These are phyloP conservation scores for Penicillium odoratum DNA, from an alignment of 495 filamentous ascomycete species.

Conservation along the genomic window DNA sequence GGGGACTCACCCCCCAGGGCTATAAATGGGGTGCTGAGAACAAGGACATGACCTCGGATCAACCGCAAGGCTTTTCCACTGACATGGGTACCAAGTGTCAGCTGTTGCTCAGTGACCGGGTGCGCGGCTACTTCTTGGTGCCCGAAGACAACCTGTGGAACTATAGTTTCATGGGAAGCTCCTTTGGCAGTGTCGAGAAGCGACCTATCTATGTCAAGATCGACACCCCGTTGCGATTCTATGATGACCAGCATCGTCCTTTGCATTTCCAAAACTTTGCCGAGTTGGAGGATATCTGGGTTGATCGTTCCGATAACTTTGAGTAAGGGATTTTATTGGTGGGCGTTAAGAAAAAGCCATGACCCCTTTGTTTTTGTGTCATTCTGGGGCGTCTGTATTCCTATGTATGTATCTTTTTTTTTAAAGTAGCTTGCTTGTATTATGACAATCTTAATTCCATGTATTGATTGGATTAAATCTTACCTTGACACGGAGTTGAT, in stretches of 20 bases:
- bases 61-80: constrained; percentile 90
- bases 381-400: constrained; percentile 19
- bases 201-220: constrained; percentile 87
- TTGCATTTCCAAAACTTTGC: constrained; percentile 95
- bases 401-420: constrained; percentile 14
- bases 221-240: constrained; percentile 86
- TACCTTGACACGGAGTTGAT: not conserved
- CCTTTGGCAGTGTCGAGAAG: constrained; percentile 86
- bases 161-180: constrained; percentile 94
- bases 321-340: constrained; percentile 48
- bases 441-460: constrained; percentile 30
- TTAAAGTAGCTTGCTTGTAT: constrained; percentile 21
- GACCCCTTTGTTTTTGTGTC: constrained; percentile 16
- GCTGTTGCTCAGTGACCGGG: constrained; percentile 85
- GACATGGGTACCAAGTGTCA: constrained; percentile 95
- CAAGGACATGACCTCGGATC: constrained; percentile 85
- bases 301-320: constrained; percentile 84
- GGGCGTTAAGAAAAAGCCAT: constrained; percentile 27
- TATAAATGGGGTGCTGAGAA: constrained; percentile 99
- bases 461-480: constrained; percentile 7
- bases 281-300: constrained; percentile 87
- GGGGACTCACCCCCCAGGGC: constrained; percentile 84
- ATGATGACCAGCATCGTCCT: constrained; percentile 88
- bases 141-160: constrained; percentile 94
- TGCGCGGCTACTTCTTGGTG: constrained; percentile 92